Evolutionary conservation across 108 stramenopile genomes (phyloP).

Genomic region (Pseudonitzschia delicatissima): DNA sequence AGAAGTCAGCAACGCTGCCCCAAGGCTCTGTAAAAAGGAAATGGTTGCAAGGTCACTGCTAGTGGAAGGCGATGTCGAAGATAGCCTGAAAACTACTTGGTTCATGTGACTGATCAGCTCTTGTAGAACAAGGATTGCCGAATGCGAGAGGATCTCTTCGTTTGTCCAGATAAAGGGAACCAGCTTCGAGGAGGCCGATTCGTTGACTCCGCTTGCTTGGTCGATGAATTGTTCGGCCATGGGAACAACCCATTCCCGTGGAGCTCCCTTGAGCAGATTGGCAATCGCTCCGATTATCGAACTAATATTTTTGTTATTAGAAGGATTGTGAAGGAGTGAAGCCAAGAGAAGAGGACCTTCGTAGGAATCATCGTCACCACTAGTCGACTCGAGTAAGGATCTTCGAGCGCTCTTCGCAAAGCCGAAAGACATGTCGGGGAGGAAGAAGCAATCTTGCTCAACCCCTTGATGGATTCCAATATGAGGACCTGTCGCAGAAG

Average conservation of each 20-base stretch:
- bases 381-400: not conserved
- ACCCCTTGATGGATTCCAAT: conserved; percentile 10
- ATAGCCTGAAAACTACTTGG: conserved; percentile 18
- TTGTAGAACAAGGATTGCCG: conserved; percentile 18
- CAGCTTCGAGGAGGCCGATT: conserved; percentile 7
- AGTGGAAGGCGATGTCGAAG: no score
- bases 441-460: conserved; percentile 18
- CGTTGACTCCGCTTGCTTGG: not conserved
- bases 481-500: conserved; percentile 6
- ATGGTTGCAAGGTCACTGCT: not conserved
- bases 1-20: conserved; percentile 10
- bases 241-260: conserved; percentile 16
- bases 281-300: conserved; percentile 24
- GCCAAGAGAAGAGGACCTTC: conserved; percentile 22
- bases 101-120: conserved; percentile 25
- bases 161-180: not conserved
- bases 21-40: conserved; percentile 17
- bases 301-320: not conserved
- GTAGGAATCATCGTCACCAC: not conserved
- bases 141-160: conserved; percentile 5
- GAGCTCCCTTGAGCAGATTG: conserved; percentile 22
- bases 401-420: conserved; percentile 17
- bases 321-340: conserved; percentile 1
- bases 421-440: conserved; percentile 1
- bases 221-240: conserved; percentile 19